Percentiles rank a stretch among this genome's conserved stretches.
phyloP scores from a whole-genome alignment of 768 basidiomycete genomes.

The Lactifluus pinguis region DNA sequence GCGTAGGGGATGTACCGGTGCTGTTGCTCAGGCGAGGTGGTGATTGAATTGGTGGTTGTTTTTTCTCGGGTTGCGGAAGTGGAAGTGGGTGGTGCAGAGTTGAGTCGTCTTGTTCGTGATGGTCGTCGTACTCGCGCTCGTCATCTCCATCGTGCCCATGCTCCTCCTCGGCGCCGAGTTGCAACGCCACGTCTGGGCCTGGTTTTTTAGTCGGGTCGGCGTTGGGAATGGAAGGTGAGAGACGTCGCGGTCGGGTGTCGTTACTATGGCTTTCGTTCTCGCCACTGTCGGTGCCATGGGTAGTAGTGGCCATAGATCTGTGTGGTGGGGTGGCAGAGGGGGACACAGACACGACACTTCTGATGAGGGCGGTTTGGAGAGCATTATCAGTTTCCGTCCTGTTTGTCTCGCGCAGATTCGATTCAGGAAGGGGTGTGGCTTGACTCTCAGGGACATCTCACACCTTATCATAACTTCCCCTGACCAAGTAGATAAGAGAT shows the following conservation, averaged over 20 bases:
- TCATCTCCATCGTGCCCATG: slow-evolving; percentile 10
- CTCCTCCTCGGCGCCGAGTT: neutral
- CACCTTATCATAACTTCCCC: neutral
- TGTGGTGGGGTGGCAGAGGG: neutral
- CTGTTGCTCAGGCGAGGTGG: neutral
- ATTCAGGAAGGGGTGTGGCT: neutral
- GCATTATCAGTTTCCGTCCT: neutral
- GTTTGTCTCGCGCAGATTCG: no score
- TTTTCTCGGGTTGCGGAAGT: neutral
- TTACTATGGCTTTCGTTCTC: neutral
- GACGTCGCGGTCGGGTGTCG: neutral
- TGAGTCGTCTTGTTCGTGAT: neutral
- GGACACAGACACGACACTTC: neutral
- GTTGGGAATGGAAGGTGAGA: neutral
- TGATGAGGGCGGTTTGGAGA: neutral
- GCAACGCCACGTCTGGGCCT: neutral
- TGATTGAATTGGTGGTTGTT: neutral
- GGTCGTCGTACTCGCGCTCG: neutral
- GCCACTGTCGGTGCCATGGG: no score
- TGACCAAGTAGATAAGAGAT: no score
- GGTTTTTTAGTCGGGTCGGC: neutral
- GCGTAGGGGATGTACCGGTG: neutral
- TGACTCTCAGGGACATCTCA: neutral
- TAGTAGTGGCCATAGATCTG: neutral
- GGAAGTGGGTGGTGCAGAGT: neutral